Evolutionary conservation across 208 protist species (phyloP), one percentile per base, ranked within the genome.

Genomic region (Wallacemonas rigidus): DNA sequence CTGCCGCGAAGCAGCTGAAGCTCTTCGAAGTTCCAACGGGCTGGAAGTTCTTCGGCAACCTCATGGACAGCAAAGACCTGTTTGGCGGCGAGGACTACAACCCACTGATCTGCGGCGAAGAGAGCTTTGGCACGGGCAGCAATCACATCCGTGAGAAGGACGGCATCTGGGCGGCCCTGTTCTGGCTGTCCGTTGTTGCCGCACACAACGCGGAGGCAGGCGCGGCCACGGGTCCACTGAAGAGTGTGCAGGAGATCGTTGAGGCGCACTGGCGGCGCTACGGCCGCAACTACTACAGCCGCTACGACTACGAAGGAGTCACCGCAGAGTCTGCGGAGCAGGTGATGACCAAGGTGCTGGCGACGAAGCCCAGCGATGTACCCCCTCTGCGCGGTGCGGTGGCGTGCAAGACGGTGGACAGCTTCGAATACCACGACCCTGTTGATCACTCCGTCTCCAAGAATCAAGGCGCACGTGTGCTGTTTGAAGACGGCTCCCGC

Each of bases 11-110:
- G 12, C 72, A 79, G 43, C 60, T 99, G 39, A 65, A 76, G 51
- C 76, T 90, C 45, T 98, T 96, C 81, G 96, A 99, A 70, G 90
- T 93, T 15, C 98, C 98, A 17, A 99, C 98, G 12, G 98, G 98
- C 45, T 99, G 99, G 98, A 99, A 99, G 86, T 99, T 98, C 87
- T 99, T 99, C 86, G 98, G 98, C 69, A 99, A 99, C 80, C 82
- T 99, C 26, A 99, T 99, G 97, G 98, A 99, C 80, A 89, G 90
- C 71, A 72, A 75, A 40, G 87, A 82, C 57, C 73, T 87, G 11
- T 92, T 85, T 72, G 73, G 77, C 54, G 71, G 72, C n/a, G 53
- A 58, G 53, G 82, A 96, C 60, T 94, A 83, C 74, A 90, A 83
- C 60, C 88, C 96, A 3, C 82, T 93, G 35, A 90, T 99, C 57